These are phyloP conservation scores for Phytophthora fragariae DNA, from an alignment of 352 stramenopile genomes.

Conservation along the genomic window DNA sequence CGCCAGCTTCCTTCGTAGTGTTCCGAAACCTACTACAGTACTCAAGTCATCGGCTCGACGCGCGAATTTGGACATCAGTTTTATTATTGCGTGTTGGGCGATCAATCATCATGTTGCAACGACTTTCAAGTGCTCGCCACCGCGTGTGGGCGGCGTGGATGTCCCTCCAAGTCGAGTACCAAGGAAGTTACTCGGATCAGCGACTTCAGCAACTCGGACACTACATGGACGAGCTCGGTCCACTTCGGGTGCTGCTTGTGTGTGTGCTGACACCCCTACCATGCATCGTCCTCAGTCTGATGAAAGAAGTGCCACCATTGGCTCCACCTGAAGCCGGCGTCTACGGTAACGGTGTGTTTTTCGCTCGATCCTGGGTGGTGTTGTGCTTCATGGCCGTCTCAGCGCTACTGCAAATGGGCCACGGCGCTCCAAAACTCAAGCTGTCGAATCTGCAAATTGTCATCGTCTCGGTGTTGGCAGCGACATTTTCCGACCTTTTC, in stretches of 20 bases:
- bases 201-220: slow-evolving; percentile 10
- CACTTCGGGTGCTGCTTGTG: slow-evolving; percentile 9
- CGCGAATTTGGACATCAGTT: no score
- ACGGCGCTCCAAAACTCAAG: slow-evolving; percentile 20
- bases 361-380: slow-evolving; percentile 21
- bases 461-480: slow-evolving; percentile 16
- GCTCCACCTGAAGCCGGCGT: slow-evolving; percentile 27
- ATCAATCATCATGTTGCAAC: background rate
- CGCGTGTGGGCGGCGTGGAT: slow-evolving; percentile 15
- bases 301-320: slow-evolving; percentile 41
- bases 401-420: slow-evolving; percentile 19
- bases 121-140: background rate
- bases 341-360: slow-evolving; percentile 48
- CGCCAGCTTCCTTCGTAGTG: no score
- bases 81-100: no score
- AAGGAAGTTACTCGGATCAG: slow-evolving; percentile 28
- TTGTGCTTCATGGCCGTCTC: slow-evolving; percentile 23
- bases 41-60: no score
- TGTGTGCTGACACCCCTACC: slow-evolving; percentile 42
- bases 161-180: slow-evolving; percentile 32
- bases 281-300: slow-evolving; percentile 37
- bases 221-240: slow-evolving; percentile 4
- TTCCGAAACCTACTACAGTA: no score
- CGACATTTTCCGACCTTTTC: slow-evolving; percentile 18
- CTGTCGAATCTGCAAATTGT: slow-evolving; percentile 13